Evolutionary conservation across 2,329 filamentous ascomycete genomes (phyloP).

Genomic region (Colletotrichum incanum): DNA sequence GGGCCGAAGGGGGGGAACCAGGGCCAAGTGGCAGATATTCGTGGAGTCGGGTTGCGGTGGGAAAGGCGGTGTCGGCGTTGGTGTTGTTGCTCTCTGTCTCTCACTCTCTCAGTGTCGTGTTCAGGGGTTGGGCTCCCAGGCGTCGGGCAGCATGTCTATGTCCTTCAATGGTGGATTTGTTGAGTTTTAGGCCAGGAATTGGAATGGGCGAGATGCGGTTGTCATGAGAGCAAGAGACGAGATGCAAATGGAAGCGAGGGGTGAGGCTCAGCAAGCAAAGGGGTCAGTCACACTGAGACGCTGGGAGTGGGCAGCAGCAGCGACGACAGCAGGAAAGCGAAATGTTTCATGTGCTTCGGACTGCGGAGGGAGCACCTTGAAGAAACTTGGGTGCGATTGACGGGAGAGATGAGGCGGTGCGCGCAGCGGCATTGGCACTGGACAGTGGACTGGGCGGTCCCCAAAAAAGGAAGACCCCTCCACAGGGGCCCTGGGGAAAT

Average conservation of each 20-base stretch:
- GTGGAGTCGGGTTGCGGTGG: neutral
- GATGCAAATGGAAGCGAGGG: slow-evolving; percentile 12
- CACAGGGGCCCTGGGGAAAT: slow-evolving; percentile 31
- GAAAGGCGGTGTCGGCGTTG: slow-evolving; percentile 39
- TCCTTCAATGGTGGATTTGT: neutral
- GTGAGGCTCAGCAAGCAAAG: slow-evolving; percentile 5
- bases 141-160: slow-evolving; percentile 24
- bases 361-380: slow-evolving; percentile 16
- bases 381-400: slow-evolving; percentile 21
- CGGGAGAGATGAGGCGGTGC: slow-evolving; percentile 18
- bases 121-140: slow-evolving; percentile 36
- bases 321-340: slow-evolving; percentile 5
- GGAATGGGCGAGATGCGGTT: neutral
- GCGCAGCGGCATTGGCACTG: neutral
- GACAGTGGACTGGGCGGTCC: neutral
- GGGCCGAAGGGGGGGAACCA: slow-evolving; percentile 5
- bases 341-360: slow-evolving; percentile 41
- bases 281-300: slow-evolving; percentile 17
- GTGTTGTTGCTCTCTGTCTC: slow-evolving; percentile 6
- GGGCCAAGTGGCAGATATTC: slow-evolving; percentile 27
- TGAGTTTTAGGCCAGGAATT: neutral
- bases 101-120: slow-evolving; percentile 2
- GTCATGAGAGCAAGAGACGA: neutral
- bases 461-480: slow-evolving; percentile 8
- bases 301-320: slow-evolving; percentile 13